These are phyloP conservation scores for Elymus sibiricus DNA, from an alignment of 176 grass and related monocot species.

Conservation along the genomic window DNA sequence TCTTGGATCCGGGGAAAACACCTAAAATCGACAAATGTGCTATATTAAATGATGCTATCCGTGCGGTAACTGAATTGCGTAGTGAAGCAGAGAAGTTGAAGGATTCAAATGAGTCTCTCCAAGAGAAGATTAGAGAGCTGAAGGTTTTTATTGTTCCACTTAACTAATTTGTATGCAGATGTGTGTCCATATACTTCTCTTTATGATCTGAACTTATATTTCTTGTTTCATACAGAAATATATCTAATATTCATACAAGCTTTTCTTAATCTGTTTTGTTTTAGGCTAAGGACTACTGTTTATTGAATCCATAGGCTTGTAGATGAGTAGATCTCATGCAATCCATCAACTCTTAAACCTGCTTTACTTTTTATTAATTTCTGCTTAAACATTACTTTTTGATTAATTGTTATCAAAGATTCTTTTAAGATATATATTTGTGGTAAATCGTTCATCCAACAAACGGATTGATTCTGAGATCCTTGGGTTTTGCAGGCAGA, in stretches of 20 bases:
- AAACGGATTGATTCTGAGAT: background rate
- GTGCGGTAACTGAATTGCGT: conserved; percentile 63
- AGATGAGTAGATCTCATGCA: background rate
- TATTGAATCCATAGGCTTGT: background rate
- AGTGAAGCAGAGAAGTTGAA: conserved; percentile 80
- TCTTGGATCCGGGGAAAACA: conserved; percentile 82
- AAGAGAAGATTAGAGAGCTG: conserved; percentile 99
- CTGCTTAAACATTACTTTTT: background rate
- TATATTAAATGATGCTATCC: conserved; percentile 90
- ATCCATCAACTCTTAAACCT: background rate
- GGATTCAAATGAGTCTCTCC: conserved; percentile 77
- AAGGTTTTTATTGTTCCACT: conserved; percentile 54
- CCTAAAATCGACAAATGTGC: conserved; percentile 97
- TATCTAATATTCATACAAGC: background rate
- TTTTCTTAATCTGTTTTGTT: background rate
- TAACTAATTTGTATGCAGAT: background rate
- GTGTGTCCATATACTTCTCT: background rate
- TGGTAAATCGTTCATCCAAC: background rate
- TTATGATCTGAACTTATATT: background rate
- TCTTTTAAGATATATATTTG: background rate
- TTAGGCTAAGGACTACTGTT: background rate
- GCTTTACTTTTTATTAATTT: background rate
- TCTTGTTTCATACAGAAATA: conserved; percentile 1
- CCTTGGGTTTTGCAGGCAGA: conserved; percentile 56
- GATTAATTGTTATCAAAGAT: background rate